Evolutionary conservation across 805 yeast species (phyloP), one percentile per base, ranked within the genome.

Genomic region (Hagleromyces aurorensis): DNA sequence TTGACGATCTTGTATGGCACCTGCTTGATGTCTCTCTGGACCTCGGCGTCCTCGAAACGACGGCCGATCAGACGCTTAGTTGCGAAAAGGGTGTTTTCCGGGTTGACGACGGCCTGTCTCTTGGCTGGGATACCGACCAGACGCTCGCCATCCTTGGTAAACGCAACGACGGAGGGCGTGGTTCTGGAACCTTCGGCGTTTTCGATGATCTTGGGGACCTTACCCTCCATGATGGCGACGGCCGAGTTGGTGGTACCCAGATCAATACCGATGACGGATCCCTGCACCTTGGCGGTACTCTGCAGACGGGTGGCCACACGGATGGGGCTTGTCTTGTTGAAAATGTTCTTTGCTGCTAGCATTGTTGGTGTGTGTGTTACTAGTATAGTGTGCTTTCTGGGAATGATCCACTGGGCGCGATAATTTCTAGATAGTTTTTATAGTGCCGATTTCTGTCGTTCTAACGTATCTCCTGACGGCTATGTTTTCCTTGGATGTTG

Each of bases 31-130:
- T 87, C 96, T 64, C 81, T 77, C 65, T 85, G 94, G 40, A 87
- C 95, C 65, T 86, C 96, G 33, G 62, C 53, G 61, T 87, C 96
- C 57, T 75, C 81, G 61, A 75, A 86, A 60, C 94, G 80, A 55
- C 96, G 77, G 52, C 96, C 96, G 52, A 86, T 87, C 56, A 86
- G 70, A 64, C 96, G 78, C 69, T 86, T 86, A 53, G 96, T 86
- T 58, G 96, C 95, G 45, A 83, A 86, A 43, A 86, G 70, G 33
- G 96, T 86, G 71, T 86, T 87, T 57, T 79, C 85, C 34, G 94
- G 94, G 72, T 86, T 86, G 43, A 86, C 85, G 30, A 85, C 87
- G 38, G 95, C 93, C 66, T 86, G 96, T 57, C 96, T 82, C 70
- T 86, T 87, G 50, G 96, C 96, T 43, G 93, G 85, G 37, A 78